Conservation (phyloP, 2,329 filamentous ascomycete species). For the Monosporascus sp. region DNA sequence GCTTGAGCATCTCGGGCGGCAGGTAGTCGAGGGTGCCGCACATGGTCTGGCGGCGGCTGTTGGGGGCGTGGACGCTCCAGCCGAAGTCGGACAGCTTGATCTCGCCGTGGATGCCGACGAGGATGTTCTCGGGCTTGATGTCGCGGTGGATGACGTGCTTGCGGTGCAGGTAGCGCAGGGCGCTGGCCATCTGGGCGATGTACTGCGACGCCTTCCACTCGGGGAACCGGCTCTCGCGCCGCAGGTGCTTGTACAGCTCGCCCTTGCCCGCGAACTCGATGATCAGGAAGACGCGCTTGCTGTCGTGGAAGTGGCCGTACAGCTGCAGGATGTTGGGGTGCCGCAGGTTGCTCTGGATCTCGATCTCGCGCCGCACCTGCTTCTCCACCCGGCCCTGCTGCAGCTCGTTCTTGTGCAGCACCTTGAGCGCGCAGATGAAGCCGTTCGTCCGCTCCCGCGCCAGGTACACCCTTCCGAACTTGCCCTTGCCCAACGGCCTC, state of each 20-base stretch:
- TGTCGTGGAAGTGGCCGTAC: conserved; percentile 85
- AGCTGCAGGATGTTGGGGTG: conserved; percentile 81
- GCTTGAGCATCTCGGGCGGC: conserved; percentile 94
- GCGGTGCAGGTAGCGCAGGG: conserved; percentile 83
- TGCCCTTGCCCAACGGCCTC: conserved; percentile 78
- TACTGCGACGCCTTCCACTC: conserved; percentile 86
- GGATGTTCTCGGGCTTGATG: conserved; percentile 96
- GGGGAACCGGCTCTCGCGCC: conserved; percentile 71
- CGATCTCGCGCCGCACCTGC: conserved; percentile 81
- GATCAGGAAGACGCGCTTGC: conserved; percentile 81
- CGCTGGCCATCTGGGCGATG: conserved; percentile 85
- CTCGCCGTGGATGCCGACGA: conserved; percentile 93
- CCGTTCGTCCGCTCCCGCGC: conserved; percentile 72
- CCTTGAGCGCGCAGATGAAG: conserved; percentile 83
- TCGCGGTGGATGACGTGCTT: conserved; percentile 97
- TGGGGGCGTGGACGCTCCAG: conserved; percentile 96
- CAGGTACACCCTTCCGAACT: conserved; percentile 82
- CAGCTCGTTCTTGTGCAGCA: conserved; percentile 78
- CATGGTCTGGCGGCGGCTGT: conserved; percentile 88
- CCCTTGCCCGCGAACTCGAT: conserved; percentile 82
- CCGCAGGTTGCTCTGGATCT: conserved; percentile 82
- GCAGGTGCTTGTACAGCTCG: conserved; percentile 82
- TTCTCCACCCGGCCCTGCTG: conserved; percentile 75
- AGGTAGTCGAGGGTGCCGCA: conserved; percentile 97
- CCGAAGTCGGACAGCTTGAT: conserved; percentile 99